Evolutionary conservation across 108 stramenopile species (phyloP).

Genomic region (Mediolabrus comicus): DNA sequence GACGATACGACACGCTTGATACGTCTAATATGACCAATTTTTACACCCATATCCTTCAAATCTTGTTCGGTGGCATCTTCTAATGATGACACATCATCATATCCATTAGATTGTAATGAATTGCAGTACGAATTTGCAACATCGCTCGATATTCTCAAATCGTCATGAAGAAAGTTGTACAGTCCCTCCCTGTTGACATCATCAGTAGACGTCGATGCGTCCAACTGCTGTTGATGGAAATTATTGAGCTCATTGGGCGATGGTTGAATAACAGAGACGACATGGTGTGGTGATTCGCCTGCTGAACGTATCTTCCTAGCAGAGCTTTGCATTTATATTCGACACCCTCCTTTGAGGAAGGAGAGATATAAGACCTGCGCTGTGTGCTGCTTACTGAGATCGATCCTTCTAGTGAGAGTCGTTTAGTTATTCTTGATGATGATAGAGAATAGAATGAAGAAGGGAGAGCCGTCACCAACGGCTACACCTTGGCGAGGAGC

Average conservation of each 20-base stretch:
- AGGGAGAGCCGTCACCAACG: too few species aligned
- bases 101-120: conserved; percentile 41
- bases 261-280: background rate
- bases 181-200: conserved; percentile 7
- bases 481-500: too few species aligned
- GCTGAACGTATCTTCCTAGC: background rate
- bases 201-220: background rate
- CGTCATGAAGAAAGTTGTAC: conserved; percentile 35
- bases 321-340: background rate
- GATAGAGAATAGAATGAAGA: too few species aligned
- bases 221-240: background rate
- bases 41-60: conserved; percentile 43
- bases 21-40: conserved; percentile 47
- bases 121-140: conserved; percentile 29
- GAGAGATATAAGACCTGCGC: too few species aligned
- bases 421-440: too few species aligned
- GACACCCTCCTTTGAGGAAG: too few species aligned
- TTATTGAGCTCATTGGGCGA: too few species aligned
- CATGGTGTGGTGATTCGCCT: background rate
- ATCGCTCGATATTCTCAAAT: conserved; percentile 40
- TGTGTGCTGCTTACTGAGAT: too few species aligned
- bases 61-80: conserved; percentile 50
- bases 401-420: too few species aligned
- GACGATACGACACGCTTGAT: conserved; percentile 45
- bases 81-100: conserved; percentile 47